These are phyloP conservation scores for Ligustrum vulgare DNA, from an alignment of 257 asterid species.

Conservation along the genomic window DNA sequence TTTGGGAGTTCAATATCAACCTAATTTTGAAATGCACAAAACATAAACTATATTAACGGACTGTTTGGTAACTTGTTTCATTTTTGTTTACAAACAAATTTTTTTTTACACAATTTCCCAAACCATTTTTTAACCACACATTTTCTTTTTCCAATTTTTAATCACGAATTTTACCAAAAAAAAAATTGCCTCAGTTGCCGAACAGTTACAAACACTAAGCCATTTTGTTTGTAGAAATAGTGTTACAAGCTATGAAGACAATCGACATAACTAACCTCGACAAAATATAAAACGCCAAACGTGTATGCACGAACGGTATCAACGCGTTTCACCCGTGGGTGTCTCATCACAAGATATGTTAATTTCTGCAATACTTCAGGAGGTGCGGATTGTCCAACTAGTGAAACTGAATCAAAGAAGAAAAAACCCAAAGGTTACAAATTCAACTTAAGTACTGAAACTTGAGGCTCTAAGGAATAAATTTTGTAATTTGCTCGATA, in stretches of 20 bases:
- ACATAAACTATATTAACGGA: not conserved
- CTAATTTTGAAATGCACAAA: conserved; percentile 30
- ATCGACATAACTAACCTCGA: conserved; percentile 63
- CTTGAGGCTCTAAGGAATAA: not conserved
- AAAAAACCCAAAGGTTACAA: not conserved
- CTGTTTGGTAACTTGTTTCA: too few species aligned
- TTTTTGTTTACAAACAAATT: too few species aligned
- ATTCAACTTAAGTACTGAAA: not conserved
- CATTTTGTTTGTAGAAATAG: not conserved
- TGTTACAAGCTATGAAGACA: not conserved
- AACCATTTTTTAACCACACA: too few species aligned
- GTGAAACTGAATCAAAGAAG: conserved; percentile 48
- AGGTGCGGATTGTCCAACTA: conserved; percentile 88
- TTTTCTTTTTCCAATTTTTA: too few species aligned
- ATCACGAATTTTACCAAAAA: too few species aligned
- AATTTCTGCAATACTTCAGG: conserved; percentile 74
- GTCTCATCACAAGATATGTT: conserved; percentile 79
- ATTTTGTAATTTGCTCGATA: too few species aligned
- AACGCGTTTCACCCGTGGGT: conserved; percentile 74
- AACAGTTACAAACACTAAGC: not conserved
- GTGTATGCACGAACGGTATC: conserved; percentile 98
- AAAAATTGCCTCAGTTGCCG: too few species aligned
- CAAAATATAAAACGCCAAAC: conserved; percentile 83
- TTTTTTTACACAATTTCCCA: too few species aligned
- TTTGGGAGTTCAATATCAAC: conserved; percentile 90